Percentiles rank a stretch among this genome's conserved stretches.
Conservation (phyloP, 163 green algal genomes). For the Chloroidium sp. region DNA sequence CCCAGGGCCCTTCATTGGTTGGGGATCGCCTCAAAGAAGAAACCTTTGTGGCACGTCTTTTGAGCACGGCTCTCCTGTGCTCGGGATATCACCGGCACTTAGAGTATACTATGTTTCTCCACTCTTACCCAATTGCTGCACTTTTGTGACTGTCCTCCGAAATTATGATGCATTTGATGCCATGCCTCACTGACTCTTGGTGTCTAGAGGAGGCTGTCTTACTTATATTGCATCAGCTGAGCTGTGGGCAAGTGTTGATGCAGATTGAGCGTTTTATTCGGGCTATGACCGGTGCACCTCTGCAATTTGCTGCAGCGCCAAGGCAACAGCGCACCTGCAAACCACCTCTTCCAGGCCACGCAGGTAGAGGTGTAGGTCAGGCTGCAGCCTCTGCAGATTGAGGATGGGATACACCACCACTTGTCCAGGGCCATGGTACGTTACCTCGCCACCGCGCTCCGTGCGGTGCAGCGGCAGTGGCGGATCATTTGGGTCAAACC, state of each 20-base stretch:
- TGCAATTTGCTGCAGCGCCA: too few relatives aligned
- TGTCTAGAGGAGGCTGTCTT: too few relatives aligned
- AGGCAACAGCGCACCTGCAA: constrained; percentile 26
- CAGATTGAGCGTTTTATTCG: too few relatives aligned
- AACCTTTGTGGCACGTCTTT: neutral
- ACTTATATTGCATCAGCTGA: too few relatives aligned
- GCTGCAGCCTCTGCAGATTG: constrained; percentile 56
- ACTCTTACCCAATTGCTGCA: too few relatives aligned
- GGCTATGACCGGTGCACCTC: too few relatives aligned
- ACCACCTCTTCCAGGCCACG: constrained; percentile 78
- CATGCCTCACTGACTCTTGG: too few relatives aligned
- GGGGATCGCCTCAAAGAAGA: neutral
- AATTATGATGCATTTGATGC: too few relatives aligned
- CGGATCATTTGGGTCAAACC: constrained; percentile 57
- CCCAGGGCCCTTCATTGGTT: constrained; percentile 33
- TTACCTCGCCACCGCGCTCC: constrained; percentile 75
- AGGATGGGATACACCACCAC: constrained; percentile 95
- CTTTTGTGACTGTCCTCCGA: too few relatives aligned
- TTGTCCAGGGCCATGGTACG: constrained; percentile 94
- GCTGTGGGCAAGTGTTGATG: too few relatives aligned
- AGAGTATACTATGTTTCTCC: too few relatives aligned
- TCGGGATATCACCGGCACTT: neutral
- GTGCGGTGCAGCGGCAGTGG: constrained; percentile 43
- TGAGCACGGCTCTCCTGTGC: neutral
- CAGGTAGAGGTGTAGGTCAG: constrained; percentile 94